Base-by-base conservation (phyloP, 257 asterid genomes). In the Capsicum rhomboideum region DNA sequence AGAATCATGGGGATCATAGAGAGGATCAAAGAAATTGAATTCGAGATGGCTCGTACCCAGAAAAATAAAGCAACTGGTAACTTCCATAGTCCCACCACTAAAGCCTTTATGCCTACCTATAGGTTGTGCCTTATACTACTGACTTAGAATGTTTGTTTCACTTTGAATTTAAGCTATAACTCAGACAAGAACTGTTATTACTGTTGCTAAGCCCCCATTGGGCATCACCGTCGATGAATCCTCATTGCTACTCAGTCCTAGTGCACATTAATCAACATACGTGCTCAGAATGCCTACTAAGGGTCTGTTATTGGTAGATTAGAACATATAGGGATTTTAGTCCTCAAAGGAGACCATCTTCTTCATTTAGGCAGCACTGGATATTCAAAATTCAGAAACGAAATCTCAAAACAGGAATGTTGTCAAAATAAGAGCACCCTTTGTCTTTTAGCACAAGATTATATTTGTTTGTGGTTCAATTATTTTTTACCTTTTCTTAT, bases 1-100 rank as follows among this genome's bases (percentile, higher is more conserved):
- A 84, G 85, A 81, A 92, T 74, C 80, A 96, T 96, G 99, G 99
- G 99, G 91, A 97, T 97, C 89, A 86, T 94, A 29, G 99, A 97
- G 87, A 97, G 83, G 94, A 97, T 97, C 71, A 97, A 93, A 78
- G 99, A 97, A 83, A 97, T 97, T 80, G 99, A 97, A 84, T 93
- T 94, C 84, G 99, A 97, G 90, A 97, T 97, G 99, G 98, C 98
- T 40, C 96, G 98, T 26, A 97, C 99, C 31, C 99, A 97, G 94
- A 97, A 97, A 88, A 97, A 97, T 88, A 97, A 97, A 90, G 99
- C 99, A 72, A 97, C 99, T 84, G 98, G 99, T 94, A 74, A 79
- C 8, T 79, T 67, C 44, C 63, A 77, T 77, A 77, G 46, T 77
- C 10, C 0, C 23, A 26, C 50, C 56, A 52, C 46, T 77, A 74